Evolutionary conservation across 768 basidiomycete species (phyloP).

Genomic region (Gymnopilus junonius): DNA sequence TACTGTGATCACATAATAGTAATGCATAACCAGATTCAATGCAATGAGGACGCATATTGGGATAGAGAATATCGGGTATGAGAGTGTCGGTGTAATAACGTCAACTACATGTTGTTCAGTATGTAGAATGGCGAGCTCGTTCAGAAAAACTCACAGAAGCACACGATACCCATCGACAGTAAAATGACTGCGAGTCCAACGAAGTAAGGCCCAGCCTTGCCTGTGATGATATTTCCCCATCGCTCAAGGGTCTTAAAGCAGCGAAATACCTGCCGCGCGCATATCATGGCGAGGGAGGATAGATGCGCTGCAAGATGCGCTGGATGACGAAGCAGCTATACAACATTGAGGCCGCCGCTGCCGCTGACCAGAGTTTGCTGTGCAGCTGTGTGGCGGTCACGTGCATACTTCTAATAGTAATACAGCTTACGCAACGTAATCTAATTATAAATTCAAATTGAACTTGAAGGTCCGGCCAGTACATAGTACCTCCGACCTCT

Average conservation of each 20-base stretch:
- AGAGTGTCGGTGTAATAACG: constrained; percentile 70
- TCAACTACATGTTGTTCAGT: constrained; percentile 60
- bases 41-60: constrained; percentile 79
- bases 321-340: neutral
- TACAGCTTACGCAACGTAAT: too few species aligned
- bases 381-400: neutral
- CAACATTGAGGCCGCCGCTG: neutral
- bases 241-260: constrained; percentile 70
- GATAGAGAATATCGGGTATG: constrained; percentile 59
- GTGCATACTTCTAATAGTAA: neutral
- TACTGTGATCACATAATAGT: constrained; percentile 83
- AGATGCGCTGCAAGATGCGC: neutral
- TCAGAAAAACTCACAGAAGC: constrained; percentile 64
- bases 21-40: constrained; percentile 78
- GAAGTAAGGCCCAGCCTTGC: constrained; percentile 92
- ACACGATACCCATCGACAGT: constrained; percentile 67
- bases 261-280: constrained; percentile 50
- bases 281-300: constrained; percentile 35
- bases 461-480: too few species aligned
- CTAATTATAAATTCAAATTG: too few species aligned
- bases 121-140: neutral
- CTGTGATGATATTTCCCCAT: constrained; percentile 78
- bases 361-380: neutral
- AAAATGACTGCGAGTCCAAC: constrained; percentile 79
- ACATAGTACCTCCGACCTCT: too few species aligned